Evolutionary conservation across 768 basidiomycete species (phyloP).

Genomic region (Amanita rubescens): DNA sequence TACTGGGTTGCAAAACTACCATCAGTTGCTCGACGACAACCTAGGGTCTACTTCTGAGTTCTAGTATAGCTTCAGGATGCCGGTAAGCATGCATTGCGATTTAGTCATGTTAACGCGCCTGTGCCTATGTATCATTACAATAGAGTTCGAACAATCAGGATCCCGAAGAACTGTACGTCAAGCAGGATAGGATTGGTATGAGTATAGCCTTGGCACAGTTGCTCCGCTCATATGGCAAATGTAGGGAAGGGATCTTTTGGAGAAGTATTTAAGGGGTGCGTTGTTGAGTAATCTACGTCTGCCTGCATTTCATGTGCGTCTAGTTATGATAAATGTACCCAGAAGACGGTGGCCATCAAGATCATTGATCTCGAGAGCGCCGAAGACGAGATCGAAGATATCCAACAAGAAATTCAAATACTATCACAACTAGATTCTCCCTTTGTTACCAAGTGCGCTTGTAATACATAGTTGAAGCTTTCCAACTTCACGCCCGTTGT

Average conservation of each 20-base stretch:
- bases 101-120: neutral
- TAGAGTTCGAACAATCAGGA: conserved; percentile 73
- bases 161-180: conserved; percentile 95
- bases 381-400: conserved; percentile 99
- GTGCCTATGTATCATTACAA: conserved; percentile 2
- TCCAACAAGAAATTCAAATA: conserved; percentile 98
- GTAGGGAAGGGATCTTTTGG: conserved; percentile 97
- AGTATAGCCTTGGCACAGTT: conserved; percentile 11
- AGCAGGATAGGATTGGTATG: conserved; percentile 93
- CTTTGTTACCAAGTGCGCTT: conserved; percentile 85
- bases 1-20: neutral
- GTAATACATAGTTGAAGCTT: conserved; percentile 2
- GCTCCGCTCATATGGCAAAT: conserved; percentile 7
- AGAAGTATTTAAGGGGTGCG: conserved; percentile 97
- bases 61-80: conserved; percentile 14
- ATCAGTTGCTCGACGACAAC: neutral
- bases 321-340: conserved; percentile 92
- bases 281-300: conserved; percentile 9
- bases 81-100: conserved; percentile 11
- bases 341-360: conserved; percentile 98
- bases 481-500: conserved; percentile 10
- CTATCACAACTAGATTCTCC: conserved; percentile 93
- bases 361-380: conserved; percentile 99
- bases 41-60: neutral
- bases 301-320: conserved; percentile 13